These are phyloP conservation scores for Cyclanthera cordifolia DNA, from an alignment of 306 rosid species.

Conservation along the genomic window DNA sequence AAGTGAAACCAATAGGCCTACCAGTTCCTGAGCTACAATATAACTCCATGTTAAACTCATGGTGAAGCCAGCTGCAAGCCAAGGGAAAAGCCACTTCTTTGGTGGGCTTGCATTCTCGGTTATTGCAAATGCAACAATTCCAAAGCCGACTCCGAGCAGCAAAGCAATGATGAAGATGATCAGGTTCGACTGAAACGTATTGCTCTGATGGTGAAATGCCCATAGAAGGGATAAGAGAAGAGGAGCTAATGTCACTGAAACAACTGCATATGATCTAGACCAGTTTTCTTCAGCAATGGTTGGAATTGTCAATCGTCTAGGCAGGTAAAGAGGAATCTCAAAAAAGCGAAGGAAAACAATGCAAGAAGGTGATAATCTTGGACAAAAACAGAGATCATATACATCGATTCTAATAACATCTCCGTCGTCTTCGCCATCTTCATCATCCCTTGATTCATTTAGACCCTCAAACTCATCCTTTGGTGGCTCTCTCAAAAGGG, in stretches of 20 bases:
- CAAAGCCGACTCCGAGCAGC: conserved; percentile 40
- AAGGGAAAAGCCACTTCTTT: conserved; percentile 38
- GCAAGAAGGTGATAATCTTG: conserved; percentile 7
- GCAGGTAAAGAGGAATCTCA: conserved; percentile 60
- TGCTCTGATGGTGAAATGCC: conserved; percentile 26
- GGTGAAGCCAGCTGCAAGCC: conserved; percentile 57
- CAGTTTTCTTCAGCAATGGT: conserved; percentile 53
- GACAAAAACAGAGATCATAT: not conserved
- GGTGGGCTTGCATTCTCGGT: conserved; percentile 50
- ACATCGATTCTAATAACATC: conserved; percentile 3
- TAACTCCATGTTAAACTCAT: conserved; percentile 85
- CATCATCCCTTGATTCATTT: not conserved
- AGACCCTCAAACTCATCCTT: conserved; percentile 2
- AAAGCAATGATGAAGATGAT: conserved; percentile 23
- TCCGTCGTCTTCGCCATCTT: not conserved
- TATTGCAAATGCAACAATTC: conserved; percentile 35
- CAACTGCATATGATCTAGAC: conserved; percentile 59
- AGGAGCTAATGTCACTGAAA: conserved; percentile 62
- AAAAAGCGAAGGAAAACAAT: conserved; percentile 13
- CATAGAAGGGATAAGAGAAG: conserved; percentile 35
- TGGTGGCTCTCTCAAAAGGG: conserved; percentile 9
- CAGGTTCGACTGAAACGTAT: conserved; percentile 14
- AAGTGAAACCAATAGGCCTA: conserved; percentile 45
- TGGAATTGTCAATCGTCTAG: conserved; percentile 71
- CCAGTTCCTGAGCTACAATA: conserved; percentile 54